Evolutionary conservation across 1,139 yeast genomes (phyloP), one percentile per base, ranked within the genome.

Genomic region (Diutina rugosa): DNA sequence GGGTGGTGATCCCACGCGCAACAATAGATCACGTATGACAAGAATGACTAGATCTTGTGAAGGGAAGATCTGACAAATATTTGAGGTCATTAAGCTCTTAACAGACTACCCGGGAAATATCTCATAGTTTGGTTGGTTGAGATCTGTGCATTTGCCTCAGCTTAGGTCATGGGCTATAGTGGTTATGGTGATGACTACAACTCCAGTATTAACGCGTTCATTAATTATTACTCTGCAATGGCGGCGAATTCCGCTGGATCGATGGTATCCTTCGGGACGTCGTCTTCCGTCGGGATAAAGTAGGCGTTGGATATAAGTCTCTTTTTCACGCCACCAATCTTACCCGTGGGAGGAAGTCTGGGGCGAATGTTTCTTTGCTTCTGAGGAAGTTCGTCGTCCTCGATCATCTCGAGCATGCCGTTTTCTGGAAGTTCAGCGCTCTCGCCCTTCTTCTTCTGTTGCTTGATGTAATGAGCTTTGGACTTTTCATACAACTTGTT

Each of bases 331-430:
- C 81, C 76, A 0, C 87, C 70, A 47, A 93, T 88, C 67, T 89
- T 91, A 54, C 98, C 99, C 10, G 91, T 90, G 0, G 98, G 97
- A 1, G 98, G 97, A 55, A 93, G 74, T 64, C 93, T 85, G 1
- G 97, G 89, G 61, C 95, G 79, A n/a, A 81, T 78, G 60, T 85
- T 84, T 56, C 91, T 74, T 67, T 87, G 93, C 62, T 87, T 87
- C 60, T 87, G 83, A 1, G 96, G 90, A 62, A 89, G 74, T 58
- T 85, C 90, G 47, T 87, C 96, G 63, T 89, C 96, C 65, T 89
- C 96, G 44, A 85, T 73, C 54, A 85, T 69, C 2, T 69, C 60
- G 56, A 82, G 72, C 29, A 70, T 68, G 51, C 79, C 80, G 7
- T 66, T 63, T 14, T 69, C 71, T 0, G 79, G 78, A 38, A 74